Base-by-base conservation (phyloP, 1,284 basidiomycete species). In the Bondarzewia mesenterica region DNA sequence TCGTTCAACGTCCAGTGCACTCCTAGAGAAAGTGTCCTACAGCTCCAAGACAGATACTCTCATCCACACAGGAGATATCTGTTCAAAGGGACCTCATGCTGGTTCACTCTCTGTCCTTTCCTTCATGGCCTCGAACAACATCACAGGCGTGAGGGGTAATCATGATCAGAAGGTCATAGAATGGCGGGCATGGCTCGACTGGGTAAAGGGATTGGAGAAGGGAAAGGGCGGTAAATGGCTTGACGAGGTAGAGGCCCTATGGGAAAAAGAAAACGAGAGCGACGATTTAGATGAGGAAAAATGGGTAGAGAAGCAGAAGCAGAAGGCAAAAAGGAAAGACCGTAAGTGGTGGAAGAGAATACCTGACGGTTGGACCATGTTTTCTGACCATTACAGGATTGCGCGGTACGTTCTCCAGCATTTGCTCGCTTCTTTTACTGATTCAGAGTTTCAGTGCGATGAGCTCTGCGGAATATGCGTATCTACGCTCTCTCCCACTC, bases 101-200 rank as follows among this genome's bases (percentile, higher is more conserved):
- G 77, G 78, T 16, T 86, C 88, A 0, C 66, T 84, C 48, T 69
- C 77, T 15, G 75, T 88, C 16, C 64, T 94, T 10, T 63, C 71
- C 14, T 89, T 78, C 64, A 74, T 93, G 72, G 66, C 80, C 2
- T 58, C 66, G 8, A 63, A 83, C 58, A 74, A 80, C 48, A 68
- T 85, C 26, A 72, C 71, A 23, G 90, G 89, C 15, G 89, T 94
- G 4, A 79, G 93, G 37, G 93, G 93, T 0, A 96, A 96, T 61
- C 89, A 95, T 59, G 93, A 96, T 67, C 89, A 95, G 59, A 75
- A 77, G 54, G 79, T 93, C 43, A 74, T 94, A 36, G 85, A 92
- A 64, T 94, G 92, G 91, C 75, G 82, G 32, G 71, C 74, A 2
- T 96, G 91, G 90, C 75, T 89, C 50, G 73, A 78, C 25, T 89